Percentiles rank a stretch among this genome's conserved stretches.
Conservation (phyloP, 345 rosid species). For the Hibiscus tridactylites region DNA sequence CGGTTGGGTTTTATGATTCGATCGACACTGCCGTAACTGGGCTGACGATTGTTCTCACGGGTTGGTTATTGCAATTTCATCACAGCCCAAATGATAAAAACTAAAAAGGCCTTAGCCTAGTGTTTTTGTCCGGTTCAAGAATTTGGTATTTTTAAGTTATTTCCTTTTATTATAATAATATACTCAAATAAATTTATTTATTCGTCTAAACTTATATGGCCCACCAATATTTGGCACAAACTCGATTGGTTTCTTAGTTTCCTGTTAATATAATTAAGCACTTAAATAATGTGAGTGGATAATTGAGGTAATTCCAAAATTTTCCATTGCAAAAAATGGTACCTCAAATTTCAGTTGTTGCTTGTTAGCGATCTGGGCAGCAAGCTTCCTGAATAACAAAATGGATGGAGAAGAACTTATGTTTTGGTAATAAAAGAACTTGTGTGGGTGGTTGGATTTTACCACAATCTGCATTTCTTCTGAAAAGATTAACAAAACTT, state of each 20-base stretch:
- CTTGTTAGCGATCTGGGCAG: conserved; percentile 74
- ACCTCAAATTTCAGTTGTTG: conserved; percentile 49
- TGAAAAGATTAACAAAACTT: too few relatives aligned
- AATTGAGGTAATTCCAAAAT: not conserved
- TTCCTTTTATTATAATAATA: too few relatives aligned
- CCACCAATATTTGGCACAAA: conserved; percentile 1
- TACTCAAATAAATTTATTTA: too few relatives aligned
- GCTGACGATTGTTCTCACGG: not conserved
- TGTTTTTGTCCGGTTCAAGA: not conserved
- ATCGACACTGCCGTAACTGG: not conserved
- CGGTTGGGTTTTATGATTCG: not conserved
- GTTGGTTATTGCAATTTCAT: not conserved
- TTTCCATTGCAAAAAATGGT: conserved; percentile 8
- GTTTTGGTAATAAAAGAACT: not conserved
- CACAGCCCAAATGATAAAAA: not conserved
- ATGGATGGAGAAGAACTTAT: conserved; percentile 9
- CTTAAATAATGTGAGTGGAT: not conserved
- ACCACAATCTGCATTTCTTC: too few relatives aligned
- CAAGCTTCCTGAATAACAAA: conserved; percentile 16
- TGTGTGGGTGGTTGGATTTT: too few relatives aligned
- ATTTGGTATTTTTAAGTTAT: too few relatives aligned
- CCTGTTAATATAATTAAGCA: conserved; percentile 23
- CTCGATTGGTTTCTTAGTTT: conserved; percentile 29
- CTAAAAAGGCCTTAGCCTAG: not conserved
- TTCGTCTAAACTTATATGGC: too few relatives aligned